Evolutionary conservation across 2,329 filamentous ascomycete genomes (phyloP).

Genomic region (Cladosporium sp.): DNA sequence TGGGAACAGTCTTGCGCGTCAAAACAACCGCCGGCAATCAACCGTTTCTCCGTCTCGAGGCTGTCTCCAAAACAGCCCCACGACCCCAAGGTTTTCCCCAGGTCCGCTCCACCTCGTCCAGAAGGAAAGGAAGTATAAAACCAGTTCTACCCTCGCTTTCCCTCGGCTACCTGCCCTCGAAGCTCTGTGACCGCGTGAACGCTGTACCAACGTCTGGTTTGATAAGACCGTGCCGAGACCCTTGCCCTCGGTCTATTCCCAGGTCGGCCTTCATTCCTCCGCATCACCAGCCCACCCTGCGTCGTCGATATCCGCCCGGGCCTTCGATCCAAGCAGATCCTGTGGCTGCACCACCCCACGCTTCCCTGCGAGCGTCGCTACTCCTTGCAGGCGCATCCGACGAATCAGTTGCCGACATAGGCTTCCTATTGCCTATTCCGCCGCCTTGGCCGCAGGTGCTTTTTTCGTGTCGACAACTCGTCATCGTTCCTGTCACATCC

Average conservation of each 20-base stretch:
- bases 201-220: not conserved
- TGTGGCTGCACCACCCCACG: slow-evolving; percentile 15
- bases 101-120: not conserved
- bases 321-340: slow-evolving; percentile 13
- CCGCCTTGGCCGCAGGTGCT: slow-evolving; percentile 19
- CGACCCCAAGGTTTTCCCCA: slow-evolving; percentile 6
- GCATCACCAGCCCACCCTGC: not conserved
- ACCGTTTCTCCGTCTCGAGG: slow-evolving; percentile 1
- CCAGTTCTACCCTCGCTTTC: not conserved
- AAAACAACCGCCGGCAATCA: not conserved
- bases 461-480: slow-evolving; percentile 9
- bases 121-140: slow-evolving; percentile 12
- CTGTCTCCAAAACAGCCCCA: slow-evolving; percentile 2
- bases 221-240: not conserved
- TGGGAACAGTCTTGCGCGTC: slow-evolving; percentile 16
- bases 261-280: slow-evolving; percentile 13
- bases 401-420: slow-evolving; percentile 21
- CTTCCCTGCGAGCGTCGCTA: slow-evolving; percentile 3
- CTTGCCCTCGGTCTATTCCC: not conserved
- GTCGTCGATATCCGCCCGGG: slow-evolving; percentile 3
- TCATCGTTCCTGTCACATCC: slow-evolving; percentile 11
- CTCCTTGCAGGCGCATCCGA: slow-evolving; percentile 10
- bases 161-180: slow-evolving; percentile 13
- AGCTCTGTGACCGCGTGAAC: slow-evolving; percentile 3
- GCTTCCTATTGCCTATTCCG: slow-evolving; percentile 9